Conservation (phyloP, 176 grass and related monocot genomes). For the Thinopyrum elongatum region DNA sequence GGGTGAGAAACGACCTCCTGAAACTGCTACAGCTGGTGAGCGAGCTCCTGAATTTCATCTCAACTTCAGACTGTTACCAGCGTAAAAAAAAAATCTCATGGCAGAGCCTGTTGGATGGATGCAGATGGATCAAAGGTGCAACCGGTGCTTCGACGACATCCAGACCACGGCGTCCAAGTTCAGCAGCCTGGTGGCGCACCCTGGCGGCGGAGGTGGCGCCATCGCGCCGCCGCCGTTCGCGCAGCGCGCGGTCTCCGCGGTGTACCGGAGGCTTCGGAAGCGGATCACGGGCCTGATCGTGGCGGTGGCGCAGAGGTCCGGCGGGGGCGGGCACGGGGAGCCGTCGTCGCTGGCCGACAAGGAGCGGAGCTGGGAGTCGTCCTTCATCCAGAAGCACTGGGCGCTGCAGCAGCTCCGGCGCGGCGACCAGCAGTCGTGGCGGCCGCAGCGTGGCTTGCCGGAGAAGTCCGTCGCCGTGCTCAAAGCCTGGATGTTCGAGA, state of each 20-base stretch:
- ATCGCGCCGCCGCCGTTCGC: slow-evolving; percentile 43
- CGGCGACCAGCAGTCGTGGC: slow-evolving; percentile 69
- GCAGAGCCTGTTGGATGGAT: not conserved
- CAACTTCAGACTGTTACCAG: not conserved
- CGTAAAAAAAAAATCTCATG: not conserved
- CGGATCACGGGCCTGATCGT: slow-evolving; percentile 47
- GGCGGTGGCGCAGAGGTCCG: slow-evolving; percentile 11
- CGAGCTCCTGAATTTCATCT: slow-evolving; percentile 9
- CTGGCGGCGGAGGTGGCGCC: not conserved
- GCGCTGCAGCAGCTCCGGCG: slow-evolving; percentile 66
- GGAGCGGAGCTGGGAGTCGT: slow-evolving; percentile 71
- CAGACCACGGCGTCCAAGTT: slow-evolving; percentile 48
- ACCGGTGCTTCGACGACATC: slow-evolving; percentile 67
- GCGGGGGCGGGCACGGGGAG: not conserved
- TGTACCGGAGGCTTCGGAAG: slow-evolving; percentile 55
- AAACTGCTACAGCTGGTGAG: slow-evolving; percentile 66
- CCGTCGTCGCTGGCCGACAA: slow-evolving; percentile 27
- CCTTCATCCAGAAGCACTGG: slow-evolving; percentile 96
- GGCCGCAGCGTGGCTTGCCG: slow-evolving; percentile 80
- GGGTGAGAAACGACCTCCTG: slow-evolving; percentile 48
- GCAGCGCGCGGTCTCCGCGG: slow-evolving; percentile 26
- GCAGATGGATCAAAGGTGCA: slow-evolving; percentile 84
- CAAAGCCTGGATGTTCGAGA: slow-evolving; percentile 94
- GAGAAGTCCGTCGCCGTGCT: slow-evolving; percentile 94
- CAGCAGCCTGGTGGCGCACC: slow-evolving; percentile 29